Percentiles rank a stretch among this genome's conserved stretches.
These are phyloP conservation scores for Macaranga tanarius DNA, from an alignment of 441 rosid genomes.

Conservation along the genomic window DNA sequence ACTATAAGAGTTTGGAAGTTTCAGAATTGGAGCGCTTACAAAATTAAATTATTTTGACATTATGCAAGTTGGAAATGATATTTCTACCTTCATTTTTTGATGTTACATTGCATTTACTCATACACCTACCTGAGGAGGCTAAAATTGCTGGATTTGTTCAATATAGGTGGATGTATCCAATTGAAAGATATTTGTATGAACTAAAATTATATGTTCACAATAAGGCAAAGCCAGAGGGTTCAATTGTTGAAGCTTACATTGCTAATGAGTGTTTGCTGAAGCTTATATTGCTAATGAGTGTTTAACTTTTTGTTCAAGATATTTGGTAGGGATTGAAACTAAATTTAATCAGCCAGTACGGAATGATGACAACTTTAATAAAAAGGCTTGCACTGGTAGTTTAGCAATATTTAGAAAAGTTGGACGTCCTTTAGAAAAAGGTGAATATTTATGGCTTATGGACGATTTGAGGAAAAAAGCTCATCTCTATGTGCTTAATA, in stretches of 20 bases:
- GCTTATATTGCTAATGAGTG: neutral
- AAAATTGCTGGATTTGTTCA: neutral
- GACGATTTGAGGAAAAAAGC: neutral
- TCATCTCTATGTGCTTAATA: neutral
- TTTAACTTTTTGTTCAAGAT: neutral
- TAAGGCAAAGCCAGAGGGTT: slow-evolving; percentile 5
- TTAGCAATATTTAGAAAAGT: neutral
- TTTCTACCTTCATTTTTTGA: neutral
- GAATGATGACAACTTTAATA: neutral
- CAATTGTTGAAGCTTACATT: neutral
- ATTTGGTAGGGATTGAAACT: neutral
- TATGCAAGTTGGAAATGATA: neutral
- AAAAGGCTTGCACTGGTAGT: neutral
- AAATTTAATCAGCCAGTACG: neutral
- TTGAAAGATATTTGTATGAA: neutral
- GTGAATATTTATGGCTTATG: neutral
- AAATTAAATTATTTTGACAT: neutral
- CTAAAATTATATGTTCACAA: neutral
- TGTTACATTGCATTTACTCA: neutral
- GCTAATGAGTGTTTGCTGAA: neutral
- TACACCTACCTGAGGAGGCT: neutral
- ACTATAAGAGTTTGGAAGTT: neutral
- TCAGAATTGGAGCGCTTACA: neutral
- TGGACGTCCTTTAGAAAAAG: slow-evolving; percentile 1
- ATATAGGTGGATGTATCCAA: neutral